Percentiles rank a stretch among this genome's conserved stretches.
Evolutionary conservation across 306 rosid genomes (phyloP).

Genomic region (Aeschynomene evenia): DNA sequence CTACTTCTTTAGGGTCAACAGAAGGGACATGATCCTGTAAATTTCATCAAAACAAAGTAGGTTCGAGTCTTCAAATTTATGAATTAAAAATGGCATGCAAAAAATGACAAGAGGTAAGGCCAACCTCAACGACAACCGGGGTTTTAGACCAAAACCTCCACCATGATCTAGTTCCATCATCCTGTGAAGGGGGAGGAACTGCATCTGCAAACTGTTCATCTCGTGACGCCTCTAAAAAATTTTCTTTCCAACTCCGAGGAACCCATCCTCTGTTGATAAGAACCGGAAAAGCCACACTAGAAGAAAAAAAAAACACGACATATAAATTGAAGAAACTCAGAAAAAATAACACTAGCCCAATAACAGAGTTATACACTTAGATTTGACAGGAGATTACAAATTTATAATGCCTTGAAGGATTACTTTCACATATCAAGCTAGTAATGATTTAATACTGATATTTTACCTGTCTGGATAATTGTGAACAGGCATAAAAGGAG

Average conservation of each 20-base stretch:
- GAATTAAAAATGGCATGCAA: conserved; percentile 6
- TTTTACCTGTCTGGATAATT: conserved; percentile 59
- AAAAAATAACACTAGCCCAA: conserved; percentile 10
- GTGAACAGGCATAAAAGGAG: conserved; percentile 75
- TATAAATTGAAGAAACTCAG: conserved; percentile 25
- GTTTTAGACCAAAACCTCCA: conserved; percentile 80
- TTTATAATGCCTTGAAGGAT: conserved; percentile 1
- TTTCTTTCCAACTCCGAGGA: conserved; percentile 89
- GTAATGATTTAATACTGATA: conserved; percentile 16
- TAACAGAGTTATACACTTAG: neutral
- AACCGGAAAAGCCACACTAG: conserved; percentile 66
- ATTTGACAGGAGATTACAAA: neutral
- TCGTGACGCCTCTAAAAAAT: conserved; percentile 42
- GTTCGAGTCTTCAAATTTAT: conserved; percentile 7
- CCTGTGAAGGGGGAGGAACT: conserved; percentile 38
- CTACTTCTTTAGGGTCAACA: conserved; percentile 52
- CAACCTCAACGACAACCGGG: conserved; percentile 54
- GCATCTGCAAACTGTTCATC: conserved; percentile 38
- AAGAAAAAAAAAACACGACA: conserved; percentile 36
- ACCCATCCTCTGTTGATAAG: conserved; percentile 97
- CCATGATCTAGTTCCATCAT: conserved; percentile 61
- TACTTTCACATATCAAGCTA: conserved; percentile 6
- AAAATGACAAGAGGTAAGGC: conserved; percentile 6
- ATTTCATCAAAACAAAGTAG: conserved; percentile 28
- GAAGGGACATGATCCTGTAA: conserved; percentile 57